A percentile compares a stretch with the other conserved stretches of the same genome.
These are phyloP conservation scores for Silene uniflora DNA, from an alignment of 148 eudicot species.

Conservation along the genomic window DNA sequence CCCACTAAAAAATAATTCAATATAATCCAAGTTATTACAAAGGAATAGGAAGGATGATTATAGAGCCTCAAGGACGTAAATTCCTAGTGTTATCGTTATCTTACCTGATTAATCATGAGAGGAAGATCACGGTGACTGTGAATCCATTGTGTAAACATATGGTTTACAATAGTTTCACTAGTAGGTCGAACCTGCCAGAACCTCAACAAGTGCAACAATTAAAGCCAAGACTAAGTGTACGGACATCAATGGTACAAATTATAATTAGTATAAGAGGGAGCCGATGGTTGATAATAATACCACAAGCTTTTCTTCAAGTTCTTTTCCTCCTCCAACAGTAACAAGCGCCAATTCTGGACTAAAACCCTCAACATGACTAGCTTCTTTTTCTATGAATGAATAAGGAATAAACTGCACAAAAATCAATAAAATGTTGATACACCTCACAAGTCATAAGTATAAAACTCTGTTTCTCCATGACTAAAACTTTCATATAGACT, in stretches of 20 bases:
- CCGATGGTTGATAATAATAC: conserved; percentile 37
- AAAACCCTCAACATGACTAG: conserved; percentile 98
- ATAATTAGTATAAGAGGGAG: conserved; percentile 9
- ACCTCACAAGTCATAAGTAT: neutral
- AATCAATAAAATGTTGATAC: neutral
- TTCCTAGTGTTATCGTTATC: neutral
- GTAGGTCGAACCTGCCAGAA: conserved; percentile 99
- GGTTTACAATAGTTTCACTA: conserved; percentile 98
- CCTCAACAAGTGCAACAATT: conserved; percentile 92
- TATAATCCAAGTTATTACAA: neutral
- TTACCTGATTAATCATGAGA: conserved; percentile 93
- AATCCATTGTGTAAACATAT: conserved; percentile 99
- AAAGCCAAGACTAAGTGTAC: conserved; percentile 61
- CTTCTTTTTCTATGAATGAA: conserved; percentile 98
- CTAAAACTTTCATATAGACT: no score
- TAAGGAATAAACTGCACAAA: conserved; percentile 91
- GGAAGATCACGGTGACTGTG: conserved; percentile 99
- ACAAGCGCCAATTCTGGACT: conserved; percentile 98
- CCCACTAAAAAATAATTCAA: conserved; percentile 61
- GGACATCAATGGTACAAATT: conserved; percentile 9
- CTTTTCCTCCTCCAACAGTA: conserved; percentile 97
- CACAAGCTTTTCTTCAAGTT: conserved; percentile 99
- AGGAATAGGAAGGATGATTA: conserved; percentile 2
- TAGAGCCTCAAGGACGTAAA: neutral
- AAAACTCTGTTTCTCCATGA: no score